Evolutionary conservation across 2,329 filamentous ascomycete species (phyloP).

Genomic region (Proliferodiscus dingleyae): DNA sequence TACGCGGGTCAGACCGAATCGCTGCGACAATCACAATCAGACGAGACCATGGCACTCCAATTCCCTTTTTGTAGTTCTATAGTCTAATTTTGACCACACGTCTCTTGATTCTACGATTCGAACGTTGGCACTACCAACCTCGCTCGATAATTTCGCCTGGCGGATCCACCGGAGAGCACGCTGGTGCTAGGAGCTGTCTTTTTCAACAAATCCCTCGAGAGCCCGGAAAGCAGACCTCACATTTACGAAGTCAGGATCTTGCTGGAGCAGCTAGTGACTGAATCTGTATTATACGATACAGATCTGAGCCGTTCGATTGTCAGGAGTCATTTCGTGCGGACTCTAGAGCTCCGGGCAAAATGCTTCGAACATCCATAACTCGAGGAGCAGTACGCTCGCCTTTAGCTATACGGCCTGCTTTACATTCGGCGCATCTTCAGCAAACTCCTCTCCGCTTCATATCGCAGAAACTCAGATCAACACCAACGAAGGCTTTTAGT

Average conservation of each 20-base stretch:
- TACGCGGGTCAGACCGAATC: background rate
- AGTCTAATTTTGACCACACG: background rate
- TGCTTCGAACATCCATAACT: slow-evolving; percentile 20
- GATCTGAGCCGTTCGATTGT: no score
- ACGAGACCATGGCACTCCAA: background rate
- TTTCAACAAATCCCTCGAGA: no score
- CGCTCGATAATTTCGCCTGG: no score
- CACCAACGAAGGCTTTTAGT: slow-evolving; percentile 17
- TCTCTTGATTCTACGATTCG: no score
- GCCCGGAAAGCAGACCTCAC: no score
- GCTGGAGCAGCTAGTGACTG: no score
- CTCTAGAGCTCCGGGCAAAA: slow-evolving; percentile 11
- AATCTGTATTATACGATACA: background rate
- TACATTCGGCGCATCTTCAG: slow-evolving; percentile 6
- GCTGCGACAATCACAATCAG: background rate
- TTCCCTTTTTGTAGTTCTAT: background rate
- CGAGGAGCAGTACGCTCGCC: slow-evolving; percentile 14
- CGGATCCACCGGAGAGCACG: no score
- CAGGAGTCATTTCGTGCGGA: no score
- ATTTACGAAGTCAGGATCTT: no score
- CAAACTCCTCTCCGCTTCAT: slow-evolving; percentile 5
- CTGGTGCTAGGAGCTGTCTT: no score
- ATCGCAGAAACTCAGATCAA: slow-evolving; percentile 8
- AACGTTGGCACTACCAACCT: no score
- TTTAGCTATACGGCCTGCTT: slow-evolving; percentile 8